Evolutionary conservation across 2,329 filamentous ascomycete genomes (phyloP).

Genomic region (Microsporum audouinii): DNA sequence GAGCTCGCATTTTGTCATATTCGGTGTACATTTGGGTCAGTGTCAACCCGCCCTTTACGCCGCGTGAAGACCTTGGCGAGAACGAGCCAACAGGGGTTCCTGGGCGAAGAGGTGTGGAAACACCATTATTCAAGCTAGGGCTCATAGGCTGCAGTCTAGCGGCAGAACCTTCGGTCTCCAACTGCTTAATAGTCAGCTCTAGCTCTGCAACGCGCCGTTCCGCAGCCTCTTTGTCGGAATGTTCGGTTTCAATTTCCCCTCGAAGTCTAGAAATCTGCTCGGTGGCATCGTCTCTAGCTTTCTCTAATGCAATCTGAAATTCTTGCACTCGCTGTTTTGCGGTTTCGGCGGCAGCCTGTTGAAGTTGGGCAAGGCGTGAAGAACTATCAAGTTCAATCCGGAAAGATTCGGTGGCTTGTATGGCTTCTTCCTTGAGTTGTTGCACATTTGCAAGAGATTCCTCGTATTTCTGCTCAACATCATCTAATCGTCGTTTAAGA

Average conservation of each 20-base stretch:
- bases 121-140: constrained; percentile 42
- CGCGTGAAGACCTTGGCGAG: constrained; percentile 43
- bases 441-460: constrained; percentile 72
- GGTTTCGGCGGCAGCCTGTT: constrained; percentile 48
- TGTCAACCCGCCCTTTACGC: constrained; percentile 42
- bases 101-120: constrained; percentile 40
- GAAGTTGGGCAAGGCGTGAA: constrained; percentile 64
- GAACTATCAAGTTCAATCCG: constrained; percentile 74
- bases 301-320: constrained; percentile 45
- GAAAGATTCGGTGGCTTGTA: constrained; percentile 74
- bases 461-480: constrained; percentile 75
- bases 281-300: constrained; percentile 51
- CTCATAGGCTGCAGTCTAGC: constrained; percentile 39
- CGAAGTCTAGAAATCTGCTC: constrained; percentile 45
- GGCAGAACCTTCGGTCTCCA: constrained; percentile 43
- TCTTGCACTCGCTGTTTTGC: constrained; percentile 50
- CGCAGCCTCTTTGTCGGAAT: constrained; percentile 49
- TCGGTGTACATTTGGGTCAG: constrained; percentile 54
- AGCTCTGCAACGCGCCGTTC: constrained; percentile 54
- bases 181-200: constrained; percentile 50
- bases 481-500: constrained; percentile 68
- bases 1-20: constrained; percentile 52
- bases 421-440: constrained; percentile 70
- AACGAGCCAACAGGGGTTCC: constrained; percentile 41
- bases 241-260: constrained; percentile 46